phyloP scores from a whole-genome alignment of 768 basidiomycete species.

The Pholiota molesta region DNA sequence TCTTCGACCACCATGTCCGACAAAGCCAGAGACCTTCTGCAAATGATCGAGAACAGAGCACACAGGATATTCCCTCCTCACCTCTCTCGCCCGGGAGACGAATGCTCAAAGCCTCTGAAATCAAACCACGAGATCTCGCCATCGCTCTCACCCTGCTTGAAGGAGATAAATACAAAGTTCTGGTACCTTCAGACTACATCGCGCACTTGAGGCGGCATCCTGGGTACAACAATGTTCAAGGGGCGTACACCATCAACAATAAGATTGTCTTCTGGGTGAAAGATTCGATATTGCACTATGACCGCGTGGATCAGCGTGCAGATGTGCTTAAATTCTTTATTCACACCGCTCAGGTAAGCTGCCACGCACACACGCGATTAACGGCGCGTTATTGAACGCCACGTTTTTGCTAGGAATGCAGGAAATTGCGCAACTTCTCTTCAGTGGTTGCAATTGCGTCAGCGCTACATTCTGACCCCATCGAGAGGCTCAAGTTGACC shows the following conservation, averaged over 20 bases:
- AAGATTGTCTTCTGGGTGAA: slow-evolving; percentile 43
- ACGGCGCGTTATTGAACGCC: neutral
- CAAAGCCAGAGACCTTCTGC: slow-evolving; percentile 33
- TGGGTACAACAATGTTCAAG: slow-evolving; percentile 35
- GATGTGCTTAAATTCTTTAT: slow-evolving; percentile 48
- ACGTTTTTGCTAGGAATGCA: slow-evolving; percentile 40
- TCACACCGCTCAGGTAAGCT: slow-evolving; percentile 40
- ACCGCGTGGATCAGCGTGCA: slow-evolving; percentile 37
- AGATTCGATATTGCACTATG: slow-evolving; percentile 42
- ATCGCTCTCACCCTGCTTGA: slow-evolving; percentile 47
- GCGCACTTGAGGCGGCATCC: slow-evolving; percentile 35
- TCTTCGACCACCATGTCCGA: slow-evolving; percentile 35
- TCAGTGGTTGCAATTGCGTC: slow-evolving; percentile 45
- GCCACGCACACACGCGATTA: neutral
- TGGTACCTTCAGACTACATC: slow-evolving; percentile 46
- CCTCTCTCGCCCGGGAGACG: slow-evolving; percentile 26
- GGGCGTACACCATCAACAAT: slow-evolving; percentile 37
- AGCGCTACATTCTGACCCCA: slow-evolving; percentile 42
- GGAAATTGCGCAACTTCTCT: slow-evolving; percentile 44
- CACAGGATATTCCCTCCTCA: slow-evolving; percentile 8
- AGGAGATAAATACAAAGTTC: slow-evolving; percentile 40
- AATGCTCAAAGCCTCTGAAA: slow-evolving; percentile 32
- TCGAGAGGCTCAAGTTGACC: slow-evolving; percentile 39
- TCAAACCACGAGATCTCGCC: slow-evolving; percentile 43
- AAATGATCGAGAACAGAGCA: slow-evolving; percentile 31